Evolutionary conservation across 345 rosid species (phyloP), one percentile per base, ranked within the genome.

Genomic region (Microcos paniculata): DNA sequence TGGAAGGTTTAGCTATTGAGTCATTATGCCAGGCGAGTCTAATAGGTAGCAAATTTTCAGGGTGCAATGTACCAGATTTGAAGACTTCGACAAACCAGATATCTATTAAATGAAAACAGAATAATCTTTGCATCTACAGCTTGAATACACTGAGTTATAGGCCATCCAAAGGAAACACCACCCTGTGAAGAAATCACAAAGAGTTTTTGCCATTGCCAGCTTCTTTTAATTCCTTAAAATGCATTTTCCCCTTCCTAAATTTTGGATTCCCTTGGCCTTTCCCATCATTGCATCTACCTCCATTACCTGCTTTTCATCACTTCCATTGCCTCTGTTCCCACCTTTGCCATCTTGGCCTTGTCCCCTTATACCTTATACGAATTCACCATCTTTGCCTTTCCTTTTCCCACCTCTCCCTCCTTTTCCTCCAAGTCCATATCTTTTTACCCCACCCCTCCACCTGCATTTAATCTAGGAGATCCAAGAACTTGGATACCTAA

Each of bases 41-140:
- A 26, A 77, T 93, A 19, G 71, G 79, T 33, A 84, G 89, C 58
- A 76, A 89, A n/a, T 38, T 76, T 56, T 56, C 77, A 61, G 71
- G 71, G 52, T 91, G 98, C 85, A 79, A 80, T 66, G 52, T 85
- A 78, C 94, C 94, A 0, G 90, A 84, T 61, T 49, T 87, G 49
- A 88, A 78, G 31, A 82, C 85, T 7, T 82, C 94, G 38, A 71
- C 91, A 19, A 84, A 87, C 71, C 90, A 91, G 85, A 84, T 96
- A 57, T 83, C 97, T 0, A 76, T 90, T 58, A 96, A 92, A 57
- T 91, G 96, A 1, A 96, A 87, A 69, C 91, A 89, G 57, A 89
- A 89, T 35, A 93, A 85, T n/a, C 82, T 89, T 70, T 96, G 98
- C 70, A 88, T 96, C 78, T 93, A 87, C 86, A 89, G 96, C 90